Evolutionary conservation across 305 asterid genomes (phyloP), one percentile per base, ranked within the genome.

Genomic region (Withania somnifera): DNA sequence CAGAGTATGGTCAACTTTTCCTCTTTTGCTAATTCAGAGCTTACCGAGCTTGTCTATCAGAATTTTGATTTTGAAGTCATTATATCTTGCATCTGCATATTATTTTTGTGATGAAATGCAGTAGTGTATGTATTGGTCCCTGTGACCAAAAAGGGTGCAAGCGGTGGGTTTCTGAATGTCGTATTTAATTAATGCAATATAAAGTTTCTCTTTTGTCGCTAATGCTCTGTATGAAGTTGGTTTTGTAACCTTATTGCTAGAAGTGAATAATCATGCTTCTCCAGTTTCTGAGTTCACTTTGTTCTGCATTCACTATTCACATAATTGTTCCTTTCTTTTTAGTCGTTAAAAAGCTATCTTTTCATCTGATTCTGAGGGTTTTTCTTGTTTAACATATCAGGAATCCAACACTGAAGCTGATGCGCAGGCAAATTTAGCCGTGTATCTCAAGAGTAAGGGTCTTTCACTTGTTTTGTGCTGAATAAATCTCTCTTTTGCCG

Each of bases 371-470:
- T 61, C 61, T 8, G 50, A 30, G 26, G 19, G 78, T 36, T 56
- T 52, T 8, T 32, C 81, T 83, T 26, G 32, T 47, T 26, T 15
- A 84, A 47, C 68, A 77, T 84, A 24, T 82, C 86, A 92, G 99
- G 97, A 92, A 38, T 85, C 52, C 88, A 95, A 95, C 85, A 85
- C 91, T 3, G 99, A 95, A 52, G 99, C 98, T 7, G 99, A 95
- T 87, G 91, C 91, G 63, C 99, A 93, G 83, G 99, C 99, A 82
- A 95, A 94, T 88, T 85, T 92, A 40, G 99, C 89, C 53, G 84
- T 94, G 69, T 93, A 91, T 87, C 90, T 94, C 11, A 87, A 89
- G 83, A 77, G 99, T 95, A 83, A 51, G 77, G 60, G 50, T 61
- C 57, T 30, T 78, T 78, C 9, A 36, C 79, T 57, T 54, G 32